Evolutionary conservation across 2,329 filamentous ascomycete species (phyloP), one percentile per base, ranked within the genome.

Genomic region (Didymella pinodella): DNA sequence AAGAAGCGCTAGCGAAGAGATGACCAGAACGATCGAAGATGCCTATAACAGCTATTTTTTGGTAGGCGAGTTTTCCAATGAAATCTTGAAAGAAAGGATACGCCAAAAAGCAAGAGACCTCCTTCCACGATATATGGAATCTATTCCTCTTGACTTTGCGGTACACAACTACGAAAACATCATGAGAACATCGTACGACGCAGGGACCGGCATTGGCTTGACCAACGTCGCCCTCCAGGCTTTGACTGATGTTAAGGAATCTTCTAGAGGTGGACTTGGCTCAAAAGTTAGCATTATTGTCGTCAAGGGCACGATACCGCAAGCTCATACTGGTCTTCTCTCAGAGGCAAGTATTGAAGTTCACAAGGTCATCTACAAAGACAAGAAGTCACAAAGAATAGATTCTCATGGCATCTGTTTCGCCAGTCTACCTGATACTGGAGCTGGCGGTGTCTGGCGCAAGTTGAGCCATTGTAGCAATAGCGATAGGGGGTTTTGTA

Each of bases 131-230:
- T 55, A 52, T 2, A 62, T 59, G 26, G 59, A 62, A 26, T 52
- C 59, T 44, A 38, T 62, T 41, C 59, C 55, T 12, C 51, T 62
- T 28, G 6, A 47, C 22, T 62, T 62, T n/a, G 55, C 43, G 0
- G 45, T 62, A 43, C 2, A 59, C 7, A 62, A 62, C 38, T 62
- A 62, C 46, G 25, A 55, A 48, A 62, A 22, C 43, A 50, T 62
- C 1, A 62, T 62, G 11, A 49, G 18, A 22, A 62, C 31, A 34
- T 62, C 29, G 1, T 62, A 55, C 12, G 25, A 59, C 11, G 51
- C 55, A 20, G 28, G 59, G 2, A 57, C 54, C 2, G 7, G 58
- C 25, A 61, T 61, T 29, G 3, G 48, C 22, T 44, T 44, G 22
- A 44, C 40, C 0, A 43, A 57, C 47, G 41, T 61, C 7, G 41